Base-by-base conservation (phyloP, 306 rosid species). In the Senna siamea region DNA sequence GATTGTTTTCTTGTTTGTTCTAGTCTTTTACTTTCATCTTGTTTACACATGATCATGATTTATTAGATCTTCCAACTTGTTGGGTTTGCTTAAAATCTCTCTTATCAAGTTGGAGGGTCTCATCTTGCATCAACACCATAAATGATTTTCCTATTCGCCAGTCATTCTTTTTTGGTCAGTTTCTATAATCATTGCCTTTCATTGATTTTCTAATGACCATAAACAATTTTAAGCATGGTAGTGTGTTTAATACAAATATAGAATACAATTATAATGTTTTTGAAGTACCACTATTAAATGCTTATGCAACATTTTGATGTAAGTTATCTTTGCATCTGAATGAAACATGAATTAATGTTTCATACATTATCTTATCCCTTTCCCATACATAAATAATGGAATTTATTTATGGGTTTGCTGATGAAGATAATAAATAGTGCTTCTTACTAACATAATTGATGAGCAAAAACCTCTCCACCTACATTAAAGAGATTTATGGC, bases 391-490 rank as follows among this genome's bases (percentile, higher is more conserved):
- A 90, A 66, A 84, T 93, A 60, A 66, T 85, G 69, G 84, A 85
- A 20, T 66, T 51, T 70, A 89, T 84, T 47, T 88, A 90, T 62
- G 97, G 92, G 28, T 90, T 93, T 59, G 82, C 80, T 1, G 96
- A 91, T 44, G 92, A 83, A 64, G 98, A 86, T 52, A 91, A 83
- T 82, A 93, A 88, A 75, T 92, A 87, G 63, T 90, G 92, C 26
- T 86, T 84, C 70, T 72, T 93, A 77, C 47, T 93, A 7, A 89
- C 83, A 92, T 97, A 93, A 65, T 73, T 89, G 9, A 91, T 93
- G 97, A 91, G 82, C 80, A 91, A 76, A 80, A 90, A 89, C 59
- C 88, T 93, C n/a, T 23, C 60, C 52, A 68, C 76, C 48, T 80
- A 91, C 73, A 82, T 85, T 74, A 93, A 88, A 76, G 98, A 91